Conservation (phyloP, 345 rosid species). For the Pugionium dolabratum region DNA sequence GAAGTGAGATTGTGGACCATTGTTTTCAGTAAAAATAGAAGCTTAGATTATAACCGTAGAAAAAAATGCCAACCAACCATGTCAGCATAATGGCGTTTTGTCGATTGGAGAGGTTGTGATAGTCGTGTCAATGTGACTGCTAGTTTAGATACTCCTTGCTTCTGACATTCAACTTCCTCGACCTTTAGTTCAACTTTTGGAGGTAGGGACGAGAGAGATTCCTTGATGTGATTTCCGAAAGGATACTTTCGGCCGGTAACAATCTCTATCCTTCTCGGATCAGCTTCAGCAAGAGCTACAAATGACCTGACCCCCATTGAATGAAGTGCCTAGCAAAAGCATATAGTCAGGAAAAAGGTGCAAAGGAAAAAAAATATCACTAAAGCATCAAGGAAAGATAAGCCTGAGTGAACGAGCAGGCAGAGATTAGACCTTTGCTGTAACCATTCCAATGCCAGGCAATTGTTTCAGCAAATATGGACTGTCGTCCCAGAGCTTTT, state of each 20-base stretch:
- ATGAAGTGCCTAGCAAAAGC: slow-evolving; percentile 66
- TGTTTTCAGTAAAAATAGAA: not conserved
- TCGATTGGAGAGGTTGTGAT: slow-evolving; percentile 56
- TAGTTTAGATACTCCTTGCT: slow-evolving; percentile 62
- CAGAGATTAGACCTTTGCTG: slow-evolving; percentile 71
- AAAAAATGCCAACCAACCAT: slow-evolving; percentile 52
- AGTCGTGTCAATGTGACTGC: slow-evolving; percentile 70
- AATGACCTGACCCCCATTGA: slow-evolving; percentile 90
- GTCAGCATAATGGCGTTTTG: slow-evolving; percentile 87
- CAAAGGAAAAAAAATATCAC: slow-evolving; percentile 3
- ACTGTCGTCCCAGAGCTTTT: slow-evolving; percentile 96
- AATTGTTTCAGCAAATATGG: slow-evolving; percentile 89
- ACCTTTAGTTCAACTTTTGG: slow-evolving; percentile 72
- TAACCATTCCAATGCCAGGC: slow-evolving; percentile 97
- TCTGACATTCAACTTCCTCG: slow-evolving; percentile 59
- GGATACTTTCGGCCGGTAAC: slow-evolving; percentile 91
- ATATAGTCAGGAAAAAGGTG: slow-evolving; percentile 24
- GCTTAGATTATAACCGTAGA: not conserved
- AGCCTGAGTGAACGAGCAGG: slow-evolving; percentile 1
- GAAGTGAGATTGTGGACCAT: not conserved
- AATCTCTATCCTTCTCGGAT: slow-evolving; percentile 94
- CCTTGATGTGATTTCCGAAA: slow-evolving; percentile 96
- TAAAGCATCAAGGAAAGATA: slow-evolving; percentile 4
- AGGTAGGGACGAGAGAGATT: slow-evolving; percentile 77
- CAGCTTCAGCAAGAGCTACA: slow-evolving; percentile 83